A percentile compares a stretch with the other conserved stretches of the same genome.
phyloP scores from a whole-genome alignment of 2,329 filamentous ascomycete species.

The Chaetomium sp. region DNA sequence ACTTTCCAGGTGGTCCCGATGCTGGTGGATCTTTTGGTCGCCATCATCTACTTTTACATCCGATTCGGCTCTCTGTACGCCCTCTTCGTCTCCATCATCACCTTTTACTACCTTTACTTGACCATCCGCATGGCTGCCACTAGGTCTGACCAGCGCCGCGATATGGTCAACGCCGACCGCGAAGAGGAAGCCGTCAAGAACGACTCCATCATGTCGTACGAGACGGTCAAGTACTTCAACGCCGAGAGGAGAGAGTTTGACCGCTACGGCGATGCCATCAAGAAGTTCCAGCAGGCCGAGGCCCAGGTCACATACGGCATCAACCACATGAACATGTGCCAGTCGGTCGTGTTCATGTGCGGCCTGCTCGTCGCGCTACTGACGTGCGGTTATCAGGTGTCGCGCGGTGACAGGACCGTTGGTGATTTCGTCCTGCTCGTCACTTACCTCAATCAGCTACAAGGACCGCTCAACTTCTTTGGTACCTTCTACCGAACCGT shows the following conservation, averaged over 20 bases:
- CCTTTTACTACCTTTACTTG: slow-evolving; percentile 94
- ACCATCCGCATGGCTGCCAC: slow-evolving; percentile 96
- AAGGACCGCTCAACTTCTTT: slow-evolving; percentile 82
- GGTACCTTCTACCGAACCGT: slow-evolving; percentile 96
- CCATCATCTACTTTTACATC: slow-evolving; percentile 78
- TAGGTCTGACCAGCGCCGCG: slow-evolving; percentile 82
- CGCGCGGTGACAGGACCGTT: slow-evolving; percentile 63
- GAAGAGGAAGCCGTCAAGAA: slow-evolving; percentile 98
- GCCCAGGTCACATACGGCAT: slow-evolving; percentile 75
- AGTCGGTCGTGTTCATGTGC: slow-evolving; percentile 77
- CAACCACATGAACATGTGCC: slow-evolving; percentile 78
- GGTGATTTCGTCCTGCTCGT: slow-evolving; percentile 74
- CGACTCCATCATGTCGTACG: slow-evolving; percentile 98
- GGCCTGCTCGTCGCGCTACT: slow-evolving; percentile 72
- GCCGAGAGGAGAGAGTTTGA: slow-evolving; percentile 78
- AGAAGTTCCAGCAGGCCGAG: slow-evolving; percentile 72
- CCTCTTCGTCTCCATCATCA: slow-evolving; percentile 84
- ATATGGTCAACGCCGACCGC: slow-evolving; percentile 92
- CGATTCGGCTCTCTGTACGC: slow-evolving; percentile 87
- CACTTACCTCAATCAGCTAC: slow-evolving; percentile 77
- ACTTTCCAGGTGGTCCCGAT: slow-evolving; percentile 96
- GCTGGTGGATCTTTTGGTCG: slow-evolving; percentile 84
- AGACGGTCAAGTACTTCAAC: slow-evolving; percentile 91
- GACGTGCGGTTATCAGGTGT: slow-evolving; percentile 76
- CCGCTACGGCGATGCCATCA: slow-evolving; percentile 71